Evolutionary conservation across 2,329 filamentous ascomycete species (phyloP).

Genomic region (Orbilia ellipsospora): DNA sequence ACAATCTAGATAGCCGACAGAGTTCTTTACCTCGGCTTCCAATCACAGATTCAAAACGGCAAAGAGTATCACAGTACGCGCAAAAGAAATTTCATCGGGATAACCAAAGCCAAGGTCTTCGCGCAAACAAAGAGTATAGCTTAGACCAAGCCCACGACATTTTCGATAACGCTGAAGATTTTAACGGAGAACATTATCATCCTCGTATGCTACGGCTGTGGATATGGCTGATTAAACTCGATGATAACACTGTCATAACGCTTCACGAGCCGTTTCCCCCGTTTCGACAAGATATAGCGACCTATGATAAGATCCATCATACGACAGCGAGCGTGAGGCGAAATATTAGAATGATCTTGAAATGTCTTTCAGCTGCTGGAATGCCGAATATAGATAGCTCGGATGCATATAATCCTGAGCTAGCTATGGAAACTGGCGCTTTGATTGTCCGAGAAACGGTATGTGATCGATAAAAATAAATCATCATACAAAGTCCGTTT

Average conservation of each 20-base stretch:
- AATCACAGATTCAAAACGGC: conserved; percentile 43
- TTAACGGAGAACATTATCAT: conserved; percentile 48
- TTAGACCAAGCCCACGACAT: conserved; percentile 42
- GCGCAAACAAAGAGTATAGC: conserved; percentile 41
- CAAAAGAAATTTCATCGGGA: conserved; percentile 46
- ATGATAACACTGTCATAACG: conserved; percentile 65
- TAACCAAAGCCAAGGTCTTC: conserved; percentile 20
- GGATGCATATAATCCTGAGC: conserved; percentile 61
- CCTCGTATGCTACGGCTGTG: conserved; percentile 65
- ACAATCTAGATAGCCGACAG: conserved; percentile 24
- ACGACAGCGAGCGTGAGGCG: conserved; percentile 57
- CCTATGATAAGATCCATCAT: conserved; percentile 21
- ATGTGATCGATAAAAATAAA: not conserved
- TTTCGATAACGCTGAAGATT: conserved; percentile 44
- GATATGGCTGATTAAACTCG: conserved; percentile 65
- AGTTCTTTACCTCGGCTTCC: conserved; percentile 40
- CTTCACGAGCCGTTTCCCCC: conserved; percentile 62
- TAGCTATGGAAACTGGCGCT: conserved; percentile 61
- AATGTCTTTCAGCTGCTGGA: conserved; percentile 56
- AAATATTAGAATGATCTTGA: conserved; percentile 58
- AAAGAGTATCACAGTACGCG: conserved; percentile 46
- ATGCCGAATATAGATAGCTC: conserved; percentile 65
- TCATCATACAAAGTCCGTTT: not conserved
- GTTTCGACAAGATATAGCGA: conserved; percentile 58
- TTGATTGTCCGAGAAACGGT: conserved; percentile 60